Evolutionary conservation across 192 early-diverging fungal species (phyloP).

Genomic region (Cetraspora pellucida): DNA sequence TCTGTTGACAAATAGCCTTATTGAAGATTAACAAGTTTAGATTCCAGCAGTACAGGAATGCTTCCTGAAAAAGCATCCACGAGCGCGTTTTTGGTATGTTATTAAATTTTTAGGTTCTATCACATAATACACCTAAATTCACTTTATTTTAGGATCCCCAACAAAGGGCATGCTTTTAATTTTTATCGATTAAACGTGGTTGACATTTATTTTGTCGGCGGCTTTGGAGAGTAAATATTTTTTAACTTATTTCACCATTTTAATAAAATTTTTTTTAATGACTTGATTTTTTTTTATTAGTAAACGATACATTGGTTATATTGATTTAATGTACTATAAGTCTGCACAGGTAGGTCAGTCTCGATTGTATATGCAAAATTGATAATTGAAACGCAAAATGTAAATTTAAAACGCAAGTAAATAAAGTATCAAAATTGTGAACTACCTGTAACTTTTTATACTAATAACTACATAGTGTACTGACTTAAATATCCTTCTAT

Average conservation of each 20-base stretch:
- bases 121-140: neutral
- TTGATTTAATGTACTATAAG: conserved; percentile 29
- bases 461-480: too few relatives aligned
- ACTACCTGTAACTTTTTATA: too few relatives aligned
- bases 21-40: neutral
- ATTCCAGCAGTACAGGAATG: conserved; percentile 37
- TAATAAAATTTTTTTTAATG: too few relatives aligned
- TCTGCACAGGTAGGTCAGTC: too few relatives aligned
- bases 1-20: neutral
- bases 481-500: too few relatives aligned
- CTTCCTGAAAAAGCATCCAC: conserved; percentile 46
- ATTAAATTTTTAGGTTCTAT: neutral
- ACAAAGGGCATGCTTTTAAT: conserved; percentile 44
- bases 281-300: neutral
- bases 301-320: conserved; percentile 57
- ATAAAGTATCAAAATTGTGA: too few relatives aligned
- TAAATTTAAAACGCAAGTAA: too few relatives aligned
- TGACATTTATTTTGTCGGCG: conserved; percentile 55
- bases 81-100: conserved; percentile 44
- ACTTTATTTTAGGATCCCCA: conserved; percentile 38
- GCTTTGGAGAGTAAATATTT: conserved; percentile 41
- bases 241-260: too few relatives aligned
- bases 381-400: too few relatives aligned
- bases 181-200: conserved; percentile 50
- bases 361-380: too few relatives aligned